Evolutionary conservation across 2,329 filamentous ascomycete species (phyloP), one percentile per base, ranked within the genome.

Genomic region (Fusarium equiseti): DNA sequence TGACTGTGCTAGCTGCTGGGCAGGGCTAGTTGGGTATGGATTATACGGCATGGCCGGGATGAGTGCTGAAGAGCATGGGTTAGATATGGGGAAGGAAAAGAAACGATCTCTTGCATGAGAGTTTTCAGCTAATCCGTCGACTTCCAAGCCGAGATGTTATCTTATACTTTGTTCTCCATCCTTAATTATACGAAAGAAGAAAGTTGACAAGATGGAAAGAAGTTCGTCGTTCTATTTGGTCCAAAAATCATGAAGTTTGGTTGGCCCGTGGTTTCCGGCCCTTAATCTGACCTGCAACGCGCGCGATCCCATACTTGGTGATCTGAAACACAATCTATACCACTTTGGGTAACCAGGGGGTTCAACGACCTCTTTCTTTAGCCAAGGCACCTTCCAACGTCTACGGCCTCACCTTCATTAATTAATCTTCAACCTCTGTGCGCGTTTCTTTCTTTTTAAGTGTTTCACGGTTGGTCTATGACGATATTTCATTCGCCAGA

Each of bases 231-330:
- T 35, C 40, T 15, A 38, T 50, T 51, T 62, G 42, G 35, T 42
- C 18, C 24, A 50, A 54, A 54, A 68, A 32, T 35, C 27, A 31
- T 43, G 43, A 53, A 45, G 63, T 68, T 63, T 53, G 58, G 63
- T 58, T 69, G 54, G 68, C 43, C 59, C 48, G 31, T 31, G 29
- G 38, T 26, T 46, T 68, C 45, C 35, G 27, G 49, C 57, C 68
- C 69, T 72, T 72, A 70, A 70, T 71, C 59, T 22, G 38, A 31
- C 61, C 46, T 70, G 65, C 57, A 70, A 72, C 65, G n/a, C 45
- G 35, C 52, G 62, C 69, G 66, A 72, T 55, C 22, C 65, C 32
- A 11, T 44, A 67, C 26, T 48, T 11, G 54, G 68, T 3, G 26
- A n/a, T 9, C 15, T 72, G 69, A 72, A 72, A 72, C 69, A 8